Evolutionary conservation across 139 green algal genomes (phyloP).

Genomic region (Tetradesmus lagerheimii): DNA sequence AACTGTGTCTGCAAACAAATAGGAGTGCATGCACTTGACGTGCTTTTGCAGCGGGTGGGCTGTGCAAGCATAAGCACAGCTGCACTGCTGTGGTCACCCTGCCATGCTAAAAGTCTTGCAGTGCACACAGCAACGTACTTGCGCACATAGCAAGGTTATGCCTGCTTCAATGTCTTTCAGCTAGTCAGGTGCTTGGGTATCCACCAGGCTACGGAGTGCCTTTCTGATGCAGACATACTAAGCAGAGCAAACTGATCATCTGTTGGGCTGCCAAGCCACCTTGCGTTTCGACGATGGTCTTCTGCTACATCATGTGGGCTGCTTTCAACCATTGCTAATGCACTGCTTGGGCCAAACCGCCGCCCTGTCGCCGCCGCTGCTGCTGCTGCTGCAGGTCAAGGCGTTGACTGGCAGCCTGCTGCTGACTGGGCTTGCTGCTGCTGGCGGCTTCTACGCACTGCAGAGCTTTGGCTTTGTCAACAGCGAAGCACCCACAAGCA

Average conservation of each 20-base stretch:
- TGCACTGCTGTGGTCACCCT: too few relatives aligned
- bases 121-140: too few relatives aligned
- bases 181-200: too few relatives aligned
- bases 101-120: too few relatives aligned
- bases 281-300: too few relatives aligned
- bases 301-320: too few relatives aligned
- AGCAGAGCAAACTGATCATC: too few relatives aligned
- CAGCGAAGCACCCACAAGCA: conserved; percentile 5
- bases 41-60: not conserved
- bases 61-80: not conserved
- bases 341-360: not conserved
- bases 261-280: not conserved
- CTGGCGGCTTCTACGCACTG: conserved; percentile 35
- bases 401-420: conserved; percentile 30
- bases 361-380: not conserved
- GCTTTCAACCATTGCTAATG: not conserved
- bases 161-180: too few relatives aligned
- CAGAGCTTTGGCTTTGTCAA: conserved; percentile 18
- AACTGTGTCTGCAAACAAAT: not conserved
- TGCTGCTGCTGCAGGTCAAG: conserved; percentile 14
- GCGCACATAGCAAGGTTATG: too few relatives aligned
- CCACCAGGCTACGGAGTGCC: too few relatives aligned
- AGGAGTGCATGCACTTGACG: not conserved
- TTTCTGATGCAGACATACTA: too few relatives aligned
- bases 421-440: conserved; percentile 30